These are phyloP conservation scores for Sorghum bicolor DNA, from an alignment of 176 grass and related monocot species.

Conservation along the genomic window DNA sequence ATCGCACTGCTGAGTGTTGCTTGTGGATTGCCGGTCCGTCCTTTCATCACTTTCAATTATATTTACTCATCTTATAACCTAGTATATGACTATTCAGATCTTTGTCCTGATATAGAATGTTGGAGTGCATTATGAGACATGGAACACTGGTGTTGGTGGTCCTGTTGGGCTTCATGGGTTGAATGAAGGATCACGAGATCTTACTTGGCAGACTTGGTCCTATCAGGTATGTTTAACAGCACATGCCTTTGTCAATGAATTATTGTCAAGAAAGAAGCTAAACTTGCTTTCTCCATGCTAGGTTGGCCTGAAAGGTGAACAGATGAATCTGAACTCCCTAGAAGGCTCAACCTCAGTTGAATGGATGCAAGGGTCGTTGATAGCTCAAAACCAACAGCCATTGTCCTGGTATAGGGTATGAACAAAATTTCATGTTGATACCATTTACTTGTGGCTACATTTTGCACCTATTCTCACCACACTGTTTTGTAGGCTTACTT, in stretches of 20 bases:
- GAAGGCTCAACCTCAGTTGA: slow-evolving; percentile 82
- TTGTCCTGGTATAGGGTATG: slow-evolving; percentile 97
- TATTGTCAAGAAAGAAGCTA: slow-evolving; percentile 18
- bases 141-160: slow-evolving; percentile 91
- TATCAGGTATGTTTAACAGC: slow-evolving; percentile 61
- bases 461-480: not conserved
- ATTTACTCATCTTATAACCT: slow-evolving; percentile 1
- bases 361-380: slow-evolving; percentile 86
- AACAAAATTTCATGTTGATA: not conserved
- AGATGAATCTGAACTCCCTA: slow-evolving; percentile 96
- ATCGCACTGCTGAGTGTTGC: slow-evolving; percentile 89
- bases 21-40: slow-evolving; percentile 84
- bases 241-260: not conserved
- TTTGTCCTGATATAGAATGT: slow-evolving; percentile 62
- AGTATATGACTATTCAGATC: slow-evolving; percentile 9
- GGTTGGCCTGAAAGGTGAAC: slow-evolving; percentile 97
- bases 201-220: slow-evolving; percentile 95
- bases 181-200: slow-evolving; percentile 76
- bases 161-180: slow-evolving; percentile 84
- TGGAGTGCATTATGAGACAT: slow-evolving; percentile 90
- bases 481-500: slow-evolving; percentile 67
- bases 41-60: not conserved
- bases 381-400: slow-evolving; percentile 71
- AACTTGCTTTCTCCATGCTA: slow-evolving; percentile 22
- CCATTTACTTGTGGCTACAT: slow-evolving; percentile 1